Evolutionary conservation across 495 filamentous ascomycete species (phyloP), one percentile per base, ranked within the genome.

Genomic region (Aspergillus nidulans): DNA sequence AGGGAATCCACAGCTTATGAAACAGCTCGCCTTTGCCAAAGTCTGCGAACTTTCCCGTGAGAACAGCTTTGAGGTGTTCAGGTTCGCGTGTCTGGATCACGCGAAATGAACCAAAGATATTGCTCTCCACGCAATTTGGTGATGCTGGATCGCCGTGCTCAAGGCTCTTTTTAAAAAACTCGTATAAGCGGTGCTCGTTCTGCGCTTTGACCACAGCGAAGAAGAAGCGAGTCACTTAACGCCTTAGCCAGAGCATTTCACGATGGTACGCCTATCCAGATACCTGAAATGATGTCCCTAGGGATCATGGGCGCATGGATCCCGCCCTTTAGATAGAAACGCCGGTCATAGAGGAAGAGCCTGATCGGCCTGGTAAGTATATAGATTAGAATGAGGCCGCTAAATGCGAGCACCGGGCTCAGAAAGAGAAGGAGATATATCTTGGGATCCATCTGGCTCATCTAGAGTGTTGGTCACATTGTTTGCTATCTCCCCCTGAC

Each of bases 11-110:
- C 15, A 77, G 66, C 15, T 70, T 55, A 43, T 79, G 67, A 47
- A 83, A 83, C 24, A 58, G 51, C 26, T 74, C 65, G 13, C 80
- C 81, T 60, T 83, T 82, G 38, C 80, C 80, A 59, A 72, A 85
- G 28, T 82, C 75, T 40, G 62, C 60, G 53, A 85, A 83, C 40
- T 83, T 79, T 21, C 76, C 74, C 0, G 81, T 76, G 34, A 84
- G 66, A 7, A 84, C 63, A 6, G 79, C 73, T 56, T 84, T 84
- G 59, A 85, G 67, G 52, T 84, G 38, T 10, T 43, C 45, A 34
- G 53, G 45, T 3, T 56, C 53, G 3, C 45, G 36, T 2, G 45
- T 56, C 20, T 43, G 45, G 19, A 56, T 28, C 6, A 49, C 53
- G 24, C 45, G 45, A 19, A 41, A 49, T 20, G 16, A 13, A 16